Conservation (phyloP, 805 yeast species). For the Wickerhamiella slavikovae region DNA sequence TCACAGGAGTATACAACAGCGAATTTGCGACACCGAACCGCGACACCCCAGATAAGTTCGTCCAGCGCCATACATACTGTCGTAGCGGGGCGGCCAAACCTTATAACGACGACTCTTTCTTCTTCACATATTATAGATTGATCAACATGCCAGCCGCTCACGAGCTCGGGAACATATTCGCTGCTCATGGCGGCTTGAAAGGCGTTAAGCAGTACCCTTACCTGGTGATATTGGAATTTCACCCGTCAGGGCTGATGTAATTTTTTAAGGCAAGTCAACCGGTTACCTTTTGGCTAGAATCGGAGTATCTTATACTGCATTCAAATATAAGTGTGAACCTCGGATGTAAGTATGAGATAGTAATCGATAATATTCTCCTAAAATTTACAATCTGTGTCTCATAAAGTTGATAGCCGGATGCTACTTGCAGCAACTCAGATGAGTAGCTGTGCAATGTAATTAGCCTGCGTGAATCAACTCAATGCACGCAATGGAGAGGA, state of each 20-base stretch:
- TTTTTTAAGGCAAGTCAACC: background rate
- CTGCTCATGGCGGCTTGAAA: constrained; percentile 48
- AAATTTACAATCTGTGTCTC: too few species aligned
- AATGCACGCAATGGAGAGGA: too few species aligned
- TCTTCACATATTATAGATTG: constrained; percentile 84
- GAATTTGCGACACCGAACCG: constrained; percentile 70
- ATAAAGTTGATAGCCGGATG: too few species aligned
- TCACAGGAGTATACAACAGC: constrained; percentile 81
- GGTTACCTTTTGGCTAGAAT: background rate
- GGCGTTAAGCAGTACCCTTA: background rate
- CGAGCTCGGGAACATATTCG: constrained; percentile 60
- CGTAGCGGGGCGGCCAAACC: constrained; percentile 69
- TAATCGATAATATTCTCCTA: too few species aligned
- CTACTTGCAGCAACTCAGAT: too few species aligned
- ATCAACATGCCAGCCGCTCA: constrained; percentile 92
- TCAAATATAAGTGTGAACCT: too few species aligned
- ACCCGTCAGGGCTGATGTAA: background rate
- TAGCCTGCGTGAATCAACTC: too few species aligned
- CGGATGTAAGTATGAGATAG: too few species aligned
- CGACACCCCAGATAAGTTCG: constrained; percentile 55
- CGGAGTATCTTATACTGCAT: too few species aligned
- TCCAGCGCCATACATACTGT: constrained; percentile 79
- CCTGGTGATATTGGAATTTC: background rate
- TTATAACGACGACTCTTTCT: constrained; percentile 64
- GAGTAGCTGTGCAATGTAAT: too few species aligned